Conservation (phyloP, 768 basidiomycete genomes). For the Leccinum sublutescens region DNA sequence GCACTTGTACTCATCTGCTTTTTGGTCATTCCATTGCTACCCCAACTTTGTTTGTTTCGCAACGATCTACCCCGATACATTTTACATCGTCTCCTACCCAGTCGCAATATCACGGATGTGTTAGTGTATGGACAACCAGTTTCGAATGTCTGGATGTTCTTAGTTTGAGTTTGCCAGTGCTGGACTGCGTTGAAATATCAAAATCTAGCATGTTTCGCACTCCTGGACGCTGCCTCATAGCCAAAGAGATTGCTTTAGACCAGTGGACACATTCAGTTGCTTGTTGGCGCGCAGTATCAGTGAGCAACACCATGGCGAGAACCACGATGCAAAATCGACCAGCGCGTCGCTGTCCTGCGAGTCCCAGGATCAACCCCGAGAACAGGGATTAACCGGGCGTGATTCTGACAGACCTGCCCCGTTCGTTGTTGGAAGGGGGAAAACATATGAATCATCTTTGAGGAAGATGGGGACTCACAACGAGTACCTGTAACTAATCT, state of each 20-base stretch:
- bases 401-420: not conserved
- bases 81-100: constrained; percentile 9
- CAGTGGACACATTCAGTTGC: too few species aligned
- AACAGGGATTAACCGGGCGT: not conserved
- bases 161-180: not conserved
- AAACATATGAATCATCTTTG: too few species aligned
- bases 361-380: not conserved
- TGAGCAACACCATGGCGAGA: not conserved
- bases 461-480: not conserved
- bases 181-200: not conserved
- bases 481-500: not conserved
- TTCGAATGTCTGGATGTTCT: constrained; percentile 8
- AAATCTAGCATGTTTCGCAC: not conserved
- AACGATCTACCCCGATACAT: constrained; percentile 23
- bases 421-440: not conserved
- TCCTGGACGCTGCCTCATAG: not conserved
- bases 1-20: constrained; percentile 21
- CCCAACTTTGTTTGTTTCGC: constrained; percentile 15
- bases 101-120: constrained; percentile 14
- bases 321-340: not conserved
- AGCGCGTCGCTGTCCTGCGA: not conserved
- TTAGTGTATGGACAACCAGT: constrained; percentile 21
- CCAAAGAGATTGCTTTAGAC: not conserved
- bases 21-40: constrained; percentile 9
- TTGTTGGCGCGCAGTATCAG: too few species aligned